phyloP scores from a whole-genome alignment of 768 basidiomycete genomes.

The Termitomyces sp. region DNA sequence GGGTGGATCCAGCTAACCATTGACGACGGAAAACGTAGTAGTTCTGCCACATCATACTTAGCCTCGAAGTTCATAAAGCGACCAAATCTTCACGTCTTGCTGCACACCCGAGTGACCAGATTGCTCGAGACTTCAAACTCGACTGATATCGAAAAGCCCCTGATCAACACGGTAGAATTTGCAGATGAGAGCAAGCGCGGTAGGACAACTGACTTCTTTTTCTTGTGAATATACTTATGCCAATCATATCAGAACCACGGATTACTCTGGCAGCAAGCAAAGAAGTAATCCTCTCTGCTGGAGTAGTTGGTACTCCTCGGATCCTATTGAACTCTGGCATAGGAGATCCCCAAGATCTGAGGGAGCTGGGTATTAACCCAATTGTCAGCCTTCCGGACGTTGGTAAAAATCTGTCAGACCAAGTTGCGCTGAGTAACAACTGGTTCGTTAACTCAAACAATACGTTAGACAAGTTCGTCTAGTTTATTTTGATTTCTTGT shows the following conservation, averaged over 20 bases:
- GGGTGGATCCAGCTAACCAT: slow-evolving; percentile 17
- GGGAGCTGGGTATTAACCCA: slow-evolving; percentile 19
- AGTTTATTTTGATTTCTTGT: not conserved
- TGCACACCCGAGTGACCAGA: slow-evolving; percentile 23
- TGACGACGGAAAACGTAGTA: slow-evolving; percentile 13
- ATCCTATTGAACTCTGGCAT: slow-evolving; percentile 34
- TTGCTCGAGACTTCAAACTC: slow-evolving; percentile 13
- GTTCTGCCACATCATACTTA: slow-evolving; percentile 12
- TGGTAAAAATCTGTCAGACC: slow-evolving; percentile 28
- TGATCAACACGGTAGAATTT: slow-evolving; percentile 6
- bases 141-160: not conserved
- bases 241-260: not conserved
- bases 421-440: slow-evolving; percentile 18
- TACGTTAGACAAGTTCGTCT: slow-evolving; percentile 17
- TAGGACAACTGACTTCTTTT: not conserved
- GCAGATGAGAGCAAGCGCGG: not conserved
- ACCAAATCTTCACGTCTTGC: slow-evolving; percentile 25
- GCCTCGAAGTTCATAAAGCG: slow-evolving; percentile 20
- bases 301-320: slow-evolving; percentile 30
- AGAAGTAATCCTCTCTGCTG: slow-evolving; percentile 21
- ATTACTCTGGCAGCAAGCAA: slow-evolving; percentile 14
- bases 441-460: slow-evolving; percentile 27
- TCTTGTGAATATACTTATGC: not conserved
- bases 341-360: slow-evolving; percentile 23
- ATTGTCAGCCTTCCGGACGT: slow-evolving; percentile 25